phyloP scores from a whole-genome alignment of 768 basidiomycete species.

The Podaxis sp. region DNA sequence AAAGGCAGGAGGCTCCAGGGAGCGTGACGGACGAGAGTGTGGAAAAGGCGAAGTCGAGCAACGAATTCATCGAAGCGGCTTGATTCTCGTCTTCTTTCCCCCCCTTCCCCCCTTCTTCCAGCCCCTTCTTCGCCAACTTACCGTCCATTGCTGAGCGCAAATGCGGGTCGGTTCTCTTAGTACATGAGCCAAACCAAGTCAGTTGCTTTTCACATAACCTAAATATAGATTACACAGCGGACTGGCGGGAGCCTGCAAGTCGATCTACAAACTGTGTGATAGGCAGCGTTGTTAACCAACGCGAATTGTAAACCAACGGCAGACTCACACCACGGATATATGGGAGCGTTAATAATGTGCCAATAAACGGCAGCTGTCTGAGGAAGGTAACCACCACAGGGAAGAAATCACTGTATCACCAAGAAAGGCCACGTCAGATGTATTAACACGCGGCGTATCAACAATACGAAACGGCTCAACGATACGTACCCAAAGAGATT shows the following conservation, averaged over 20 bases:
- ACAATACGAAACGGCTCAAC: not conserved
- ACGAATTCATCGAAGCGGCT: conserved; percentile 16
- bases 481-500: conserved; percentile 87
- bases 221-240: conserved; percentile 50
- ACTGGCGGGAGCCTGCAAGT: conserved; percentile 75
- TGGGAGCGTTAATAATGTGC: conserved; percentile 81
- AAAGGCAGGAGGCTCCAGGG: conserved; percentile 7
- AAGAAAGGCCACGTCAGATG: conserved; percentile 6
- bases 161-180: not conserved
- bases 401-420: conserved; percentile 84
- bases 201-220: conserved; percentile 14
- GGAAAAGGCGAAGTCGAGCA: conserved; percentile 11
- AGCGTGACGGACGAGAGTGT: conserved; percentile 8
- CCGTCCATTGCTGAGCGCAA: not conserved
- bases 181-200: conserved; percentile 1
- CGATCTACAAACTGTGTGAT: conserved; percentile 67
- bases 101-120: not conserved
- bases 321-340: conserved; percentile 79
- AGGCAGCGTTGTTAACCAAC: too few relatives aligned
- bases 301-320: not conserved
- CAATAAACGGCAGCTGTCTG: conserved; percentile 90
- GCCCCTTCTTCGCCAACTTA: not conserved
- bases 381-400: conserved; percentile 97
- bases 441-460: conserved; percentile 1
- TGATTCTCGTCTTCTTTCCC: conserved; percentile 12